Evolutionary conservation across 164 flowering plant species (phyloP), one percentile per base, ranked within the genome.

Genomic region (Liquidambar formosana): DNA sequence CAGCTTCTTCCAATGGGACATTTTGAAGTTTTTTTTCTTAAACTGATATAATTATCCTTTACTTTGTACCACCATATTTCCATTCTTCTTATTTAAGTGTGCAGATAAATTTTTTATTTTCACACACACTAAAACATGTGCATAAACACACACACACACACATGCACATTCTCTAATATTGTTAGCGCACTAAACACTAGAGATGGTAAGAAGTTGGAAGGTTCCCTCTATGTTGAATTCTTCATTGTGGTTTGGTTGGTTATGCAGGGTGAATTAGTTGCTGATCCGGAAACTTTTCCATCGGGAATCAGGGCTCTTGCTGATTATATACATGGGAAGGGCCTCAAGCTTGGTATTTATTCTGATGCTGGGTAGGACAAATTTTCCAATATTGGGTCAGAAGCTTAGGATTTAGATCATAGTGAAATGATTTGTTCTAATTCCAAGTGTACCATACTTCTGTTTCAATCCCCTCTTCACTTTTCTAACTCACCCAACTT

Each of bases 281-380:
- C 97, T 23, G 88, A 93, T 75, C 80, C 88, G 0, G 73, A 87
- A 58, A 76, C 89, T 33, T 95, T 95, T 77, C 99, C 99, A 1
- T 93, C 97, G 2, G 97, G 99, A 75, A 90, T 95, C 48, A 91
- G 89, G 81, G 86, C 89, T 67, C 84, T 95, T 53, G 96, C 97
- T 61, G 96, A 95, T 72, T 93, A 95, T 81, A 76, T 95, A 43
- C 99, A 93, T 74, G 85, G 67, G 65, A 90, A 88, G 78, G 95
- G 91, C 67, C 96, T 96, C 65, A 96, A 93, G 84, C 90, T 96
- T 69, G 98, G 99, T 52, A 93, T 96, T 56, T 96, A 96, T 81
- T 96, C 98, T 72, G 93, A 89, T 88, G 99, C 98, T 74, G 98
- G 98, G 98, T 96, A 90, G 73, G 90, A 61, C 64, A 3, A 62